A percentile compares a stretch with the other conserved stretches of the same genome.
Conservation (phyloP, 768 basidiomycete genomes). For the Terana coerulea region DNA sequence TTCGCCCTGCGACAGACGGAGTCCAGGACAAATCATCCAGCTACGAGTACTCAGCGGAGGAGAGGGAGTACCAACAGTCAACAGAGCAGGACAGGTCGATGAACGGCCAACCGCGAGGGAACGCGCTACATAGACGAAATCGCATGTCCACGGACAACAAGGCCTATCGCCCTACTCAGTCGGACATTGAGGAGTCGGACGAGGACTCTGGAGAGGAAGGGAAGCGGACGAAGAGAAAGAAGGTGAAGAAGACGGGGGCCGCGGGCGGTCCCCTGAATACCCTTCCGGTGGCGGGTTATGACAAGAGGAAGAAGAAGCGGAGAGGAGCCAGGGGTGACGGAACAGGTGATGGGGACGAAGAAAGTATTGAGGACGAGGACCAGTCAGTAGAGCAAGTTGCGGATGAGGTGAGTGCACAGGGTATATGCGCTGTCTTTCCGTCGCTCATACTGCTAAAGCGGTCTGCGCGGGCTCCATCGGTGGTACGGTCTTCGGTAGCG, state of each 20-base stretch:
- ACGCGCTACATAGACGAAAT: slow-evolving; percentile 44
- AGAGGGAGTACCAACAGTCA: slow-evolving; percentile 50
- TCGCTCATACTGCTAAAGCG: slow-evolving; percentile 13
- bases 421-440: slow-evolving; percentile 13
- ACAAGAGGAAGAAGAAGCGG: slow-evolving; percentile 56
- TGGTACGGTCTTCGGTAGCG: slow-evolving; percentile 30
- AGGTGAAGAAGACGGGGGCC: slow-evolving; percentile 47
- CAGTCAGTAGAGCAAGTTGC: slow-evolving; percentile 43
- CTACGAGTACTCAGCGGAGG: slow-evolving; percentile 79
- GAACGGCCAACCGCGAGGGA: no score
- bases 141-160: slow-evolving; percentile 78
- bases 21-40: slow-evolving; percentile 42
- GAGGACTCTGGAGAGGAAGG: slow-evolving; percentile 52
- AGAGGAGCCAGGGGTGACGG: slow-evolving; percentile 39
- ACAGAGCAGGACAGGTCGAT: slow-evolving; percentile 13
- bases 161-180: slow-evolving; percentile 68
- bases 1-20: slow-evolving; percentile 26
- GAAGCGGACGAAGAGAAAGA: slow-evolving; percentile 49
- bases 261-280: slow-evolving; percentile 51
- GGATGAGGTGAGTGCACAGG: slow-evolving; percentile 36
- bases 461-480: slow-evolving; percentile 18
- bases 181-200: slow-evolving; percentile 60
- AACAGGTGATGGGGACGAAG: slow-evolving; percentile 34
- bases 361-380: slow-evolving; percentile 40
- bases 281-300: slow-evolving; percentile 64